phyloP scores from a whole-genome alignment of 164 flowering plant genomes.

The Paratinospora sagittata region DNA sequence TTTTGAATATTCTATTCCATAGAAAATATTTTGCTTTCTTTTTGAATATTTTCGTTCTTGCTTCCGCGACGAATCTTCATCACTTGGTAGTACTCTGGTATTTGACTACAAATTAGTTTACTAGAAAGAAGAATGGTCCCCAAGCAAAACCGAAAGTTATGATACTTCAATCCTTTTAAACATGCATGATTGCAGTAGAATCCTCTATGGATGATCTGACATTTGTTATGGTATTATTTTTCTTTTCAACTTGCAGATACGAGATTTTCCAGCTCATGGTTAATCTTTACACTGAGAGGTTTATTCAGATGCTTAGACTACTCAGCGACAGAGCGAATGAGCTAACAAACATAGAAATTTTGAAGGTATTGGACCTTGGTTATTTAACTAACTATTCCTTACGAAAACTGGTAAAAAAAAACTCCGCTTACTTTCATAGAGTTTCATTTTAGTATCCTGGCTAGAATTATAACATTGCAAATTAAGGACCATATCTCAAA shows the following conservation, averaged over 20 bases:
- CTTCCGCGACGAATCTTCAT: no score
- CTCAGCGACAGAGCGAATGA: slow-evolving; percentile 91
- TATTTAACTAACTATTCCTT: slow-evolving; percentile 2
- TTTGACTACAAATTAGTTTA: not conserved
- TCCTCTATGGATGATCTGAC: not conserved
- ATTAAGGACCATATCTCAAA: no score
- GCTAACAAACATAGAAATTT: slow-evolving; percentile 80
- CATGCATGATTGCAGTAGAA: not conserved
- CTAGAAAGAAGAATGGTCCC: not conserved
- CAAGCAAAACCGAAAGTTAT: not conserved
- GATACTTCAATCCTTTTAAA: not conserved
- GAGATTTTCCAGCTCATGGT: slow-evolving; percentile 99
- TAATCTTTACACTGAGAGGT: slow-evolving; percentile 94
- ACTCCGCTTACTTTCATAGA: no score
- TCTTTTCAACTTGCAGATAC: slow-evolving; percentile 47
- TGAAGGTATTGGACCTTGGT: slow-evolving; percentile 52
- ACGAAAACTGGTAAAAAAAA: not conserved
- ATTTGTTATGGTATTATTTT: not conserved
- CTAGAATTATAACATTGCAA: no score
- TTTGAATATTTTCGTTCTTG: no score
- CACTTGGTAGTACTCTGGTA: no score
- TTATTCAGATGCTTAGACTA: slow-evolving; percentile 92
- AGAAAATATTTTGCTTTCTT: no score
- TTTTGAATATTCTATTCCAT: no score
- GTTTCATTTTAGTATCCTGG: no score